Evolutionary conservation across 805 yeast species (phyloP), one percentile per base, ranked within the genome.

Genomic region (Lachancea meyersii): DNA sequence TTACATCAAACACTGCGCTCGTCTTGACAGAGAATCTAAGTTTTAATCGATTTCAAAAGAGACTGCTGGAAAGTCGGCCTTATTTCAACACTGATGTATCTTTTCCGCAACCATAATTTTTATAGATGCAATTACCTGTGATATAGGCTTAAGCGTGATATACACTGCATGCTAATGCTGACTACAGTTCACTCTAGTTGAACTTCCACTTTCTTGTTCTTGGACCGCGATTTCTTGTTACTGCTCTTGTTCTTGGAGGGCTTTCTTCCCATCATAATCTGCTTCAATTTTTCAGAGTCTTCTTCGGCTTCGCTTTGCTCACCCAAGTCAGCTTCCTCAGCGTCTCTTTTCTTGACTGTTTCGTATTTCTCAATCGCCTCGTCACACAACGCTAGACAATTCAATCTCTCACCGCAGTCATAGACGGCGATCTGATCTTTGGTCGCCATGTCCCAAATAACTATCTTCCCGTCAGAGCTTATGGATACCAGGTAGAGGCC

Each of bases 401-500:
- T 91, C 48, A 93, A 73, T 56, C 98, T 74, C 65, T 93, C 97
- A 10, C 94, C 95, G 17, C 91, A 76, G 49, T 82, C 86, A 60
- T 88, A 91, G 3, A 87, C 93, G 0, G 96, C 97, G 19, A 88
- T 75, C 61, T 88, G 95, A 54, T 86, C 94, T 53, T 74, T 72
- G 2, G 68, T 55, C 1, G 65, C 59, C 58, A 82, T 66, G 58
- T 89, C 83, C 96, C 97, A 91, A 2, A 91, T 84, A 6, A 93
- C 95, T 40, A 91, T 82, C 55, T 77, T 84, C 20, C 97, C 97
- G 63, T 91, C 97, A 0, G 97, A 86, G 0, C 96, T 86, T 10
- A 88, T 86, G 2, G 95, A 82, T 0, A 86, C 74, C 55, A 93
- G 63, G 56, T 73, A 83, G 3, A 48, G 53, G 28, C 64, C 64